Base-by-base conservation (phyloP, 2,329 filamentous ascomycete genomes). In the Botrytis fabae region DNA sequence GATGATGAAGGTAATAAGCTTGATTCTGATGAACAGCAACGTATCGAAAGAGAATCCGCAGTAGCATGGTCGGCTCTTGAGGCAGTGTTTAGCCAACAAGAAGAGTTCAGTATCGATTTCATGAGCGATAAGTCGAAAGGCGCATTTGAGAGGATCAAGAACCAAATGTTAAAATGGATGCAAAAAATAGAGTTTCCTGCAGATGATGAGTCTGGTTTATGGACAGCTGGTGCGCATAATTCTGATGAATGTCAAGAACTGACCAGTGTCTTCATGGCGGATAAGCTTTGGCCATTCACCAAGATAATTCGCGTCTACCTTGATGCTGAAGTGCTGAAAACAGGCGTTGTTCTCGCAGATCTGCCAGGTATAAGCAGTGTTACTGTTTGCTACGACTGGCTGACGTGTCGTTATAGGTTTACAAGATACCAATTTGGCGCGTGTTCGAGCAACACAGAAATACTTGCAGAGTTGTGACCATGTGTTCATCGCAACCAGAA, bases 341-440 rank as follows among this genome's bases (percentile, higher is more conserved):
- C 44, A 25, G 65, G 65, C 14, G 65, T 57, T 18, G 48, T 69
- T 1, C 65, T 57, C n/a, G 44, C 65, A 4, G 65, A 69, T 40
- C 10, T 57, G 16, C 65, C 65, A 38, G 65, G 65, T 38, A 54
- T 54, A n/a, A 1, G 12, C 5, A 54, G 25, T 54, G 25, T 54
- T n/a, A n/a, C 2, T 16, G 1, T 3, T 54, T 54, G 48, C 2
- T 54, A 12, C 5, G 5, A 54, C 48, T 54, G 48, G 48, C 48
- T 54, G 18, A 28, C 35, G 35, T 8, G 40, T 22, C 35, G 14
- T 12, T 61, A 25, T 62, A 77, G 80, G 77, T n/a, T 75, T 82
- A 5, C 79, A 81, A 66, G 80, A 83, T 71, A 81, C 81, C 1
- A 82, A 82, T 73, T 65, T 82, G 48, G 81, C 81, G 20, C 77